Conservation (phyloP, 2,329 filamentous ascomycete genomes). For the Paecilomyces variotii region DNA sequence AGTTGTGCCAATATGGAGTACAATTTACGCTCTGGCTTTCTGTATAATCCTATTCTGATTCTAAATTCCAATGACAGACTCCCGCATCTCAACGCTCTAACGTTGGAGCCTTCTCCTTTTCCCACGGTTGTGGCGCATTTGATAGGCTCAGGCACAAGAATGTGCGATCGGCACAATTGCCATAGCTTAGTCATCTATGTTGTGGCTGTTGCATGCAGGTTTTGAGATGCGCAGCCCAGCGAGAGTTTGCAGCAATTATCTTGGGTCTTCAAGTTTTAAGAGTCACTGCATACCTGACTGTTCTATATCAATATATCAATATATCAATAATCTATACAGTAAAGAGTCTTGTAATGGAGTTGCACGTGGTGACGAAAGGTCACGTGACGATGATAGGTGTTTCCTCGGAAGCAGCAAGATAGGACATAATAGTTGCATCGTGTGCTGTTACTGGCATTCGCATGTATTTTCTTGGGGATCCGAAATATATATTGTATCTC, state of each 20-base stretch:
- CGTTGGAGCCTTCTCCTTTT: background rate
- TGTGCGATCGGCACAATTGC: background rate
- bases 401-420: background rate
- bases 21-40: background rate
- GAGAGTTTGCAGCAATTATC: background rate
- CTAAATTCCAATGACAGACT: background rate
- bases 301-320: too few species aligned
- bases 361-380: background rate
- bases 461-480: background rate
- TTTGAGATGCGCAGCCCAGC: background rate
- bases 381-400: background rate
- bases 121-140: background rate
- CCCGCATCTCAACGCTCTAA: background rate
- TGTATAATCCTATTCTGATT: background rate
- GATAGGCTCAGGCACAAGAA: background rate
- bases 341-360: background rate
- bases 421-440: background rate
- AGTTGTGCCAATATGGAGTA: background rate
- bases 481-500: too few species aligned
- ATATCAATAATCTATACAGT: too few species aligned
- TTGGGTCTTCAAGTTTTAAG: background rate
- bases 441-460: background rate
- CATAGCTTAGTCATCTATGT: background rate
- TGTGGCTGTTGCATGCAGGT: background rate
- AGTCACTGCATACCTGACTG: too few species aligned